Conservation (phyloP, 192 early-diverging fungal genomes). For the Coemansia sp. region DNA sequence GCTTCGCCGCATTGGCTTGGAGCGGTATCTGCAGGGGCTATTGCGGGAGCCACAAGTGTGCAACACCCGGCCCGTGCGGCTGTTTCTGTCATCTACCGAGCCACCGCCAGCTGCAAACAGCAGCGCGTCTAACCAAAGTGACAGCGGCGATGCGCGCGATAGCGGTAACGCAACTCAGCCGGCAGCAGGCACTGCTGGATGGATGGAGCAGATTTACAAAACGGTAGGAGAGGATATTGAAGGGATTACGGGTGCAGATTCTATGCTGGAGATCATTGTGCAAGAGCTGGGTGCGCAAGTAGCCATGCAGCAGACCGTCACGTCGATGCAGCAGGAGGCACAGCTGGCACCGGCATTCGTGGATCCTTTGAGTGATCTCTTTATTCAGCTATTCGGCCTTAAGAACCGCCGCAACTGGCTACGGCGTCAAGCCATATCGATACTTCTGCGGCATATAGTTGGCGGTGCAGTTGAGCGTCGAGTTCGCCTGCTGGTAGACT, state of each 20-base stretch:
- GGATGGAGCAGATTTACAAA: conserved; percentile 66
- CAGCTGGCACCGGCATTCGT: conserved; percentile 51
- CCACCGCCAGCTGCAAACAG: conserved; percentile 12
- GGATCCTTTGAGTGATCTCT: conserved; percentile 76
- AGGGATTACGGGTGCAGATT: conserved; percentile 63
- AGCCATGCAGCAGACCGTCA: conserved; percentile 35
- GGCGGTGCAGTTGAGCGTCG: conserved; percentile 84
- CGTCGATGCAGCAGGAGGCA: not conserved
- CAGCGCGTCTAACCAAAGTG: conserved; percentile 8
- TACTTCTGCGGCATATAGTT: conserved; percentile 82
- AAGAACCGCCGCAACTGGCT: conserved; percentile 85
- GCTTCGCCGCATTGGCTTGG: conserved; percentile 60
- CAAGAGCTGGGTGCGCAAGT: conserved; percentile 67
- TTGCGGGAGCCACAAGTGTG: conserved; percentile 60
- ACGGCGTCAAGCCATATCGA: conserved; percentile 78
- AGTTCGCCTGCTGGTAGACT: conserved; percentile 32
- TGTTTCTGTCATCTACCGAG: conserved; percentile 62
- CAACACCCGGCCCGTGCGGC: conserved; percentile 58
- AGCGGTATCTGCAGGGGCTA: conserved; percentile 69
- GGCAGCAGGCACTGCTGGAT: conserved; percentile 2
- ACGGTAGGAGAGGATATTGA: conserved; percentile 74
- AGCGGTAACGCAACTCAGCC: not conserved
- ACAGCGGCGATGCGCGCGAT: too few species aligned
- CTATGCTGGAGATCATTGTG: conserved; percentile 70
- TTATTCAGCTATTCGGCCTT: conserved; percentile 93